Evolutionary conservation across 192 early-diverging fungal genomes (phyloP).

Genomic region (Coemansia sp.): DNA sequence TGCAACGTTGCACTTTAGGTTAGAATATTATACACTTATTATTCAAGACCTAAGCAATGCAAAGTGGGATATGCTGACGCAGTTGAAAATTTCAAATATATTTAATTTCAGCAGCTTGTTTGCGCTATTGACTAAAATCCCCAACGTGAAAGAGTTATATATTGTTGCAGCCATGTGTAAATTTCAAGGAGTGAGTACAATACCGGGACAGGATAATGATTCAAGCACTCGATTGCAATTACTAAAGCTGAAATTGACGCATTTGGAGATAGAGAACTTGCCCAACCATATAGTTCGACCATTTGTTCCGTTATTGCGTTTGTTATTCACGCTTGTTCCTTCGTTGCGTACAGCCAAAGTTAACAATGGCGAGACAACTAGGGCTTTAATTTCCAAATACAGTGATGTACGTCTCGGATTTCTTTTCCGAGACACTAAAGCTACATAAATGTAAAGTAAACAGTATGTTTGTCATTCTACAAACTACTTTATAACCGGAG

Average conservation of each 20-base stretch:
- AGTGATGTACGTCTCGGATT: neutral
- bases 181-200: neutral
- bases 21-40: neutral
- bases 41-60: neutral
- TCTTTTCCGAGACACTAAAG: neutral
- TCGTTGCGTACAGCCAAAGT: neutral
- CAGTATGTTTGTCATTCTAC: too few relatives aligned
- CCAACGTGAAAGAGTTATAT: neutral
- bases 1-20: neutral
- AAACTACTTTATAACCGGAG: constrained; percentile 16
- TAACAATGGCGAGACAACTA: neutral
- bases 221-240: too few relatives aligned
- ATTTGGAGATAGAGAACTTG: neutral
- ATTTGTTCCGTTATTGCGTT: neutral
- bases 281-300: neutral
- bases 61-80: neutral
- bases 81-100: neutral
- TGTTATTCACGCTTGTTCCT: neutral
- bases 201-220: neutral
- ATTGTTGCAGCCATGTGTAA: neutral
- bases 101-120: neutral
- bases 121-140: neutral
- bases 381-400: neutral
- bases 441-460: neutral
- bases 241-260: neutral